Percentiles rank a stretch among this genome's conserved stretches.
These are phyloP conservation scores for Taphrina communis DNA, from an alignment of 1,139 yeast species.

Conservation along the genomic window DNA sequence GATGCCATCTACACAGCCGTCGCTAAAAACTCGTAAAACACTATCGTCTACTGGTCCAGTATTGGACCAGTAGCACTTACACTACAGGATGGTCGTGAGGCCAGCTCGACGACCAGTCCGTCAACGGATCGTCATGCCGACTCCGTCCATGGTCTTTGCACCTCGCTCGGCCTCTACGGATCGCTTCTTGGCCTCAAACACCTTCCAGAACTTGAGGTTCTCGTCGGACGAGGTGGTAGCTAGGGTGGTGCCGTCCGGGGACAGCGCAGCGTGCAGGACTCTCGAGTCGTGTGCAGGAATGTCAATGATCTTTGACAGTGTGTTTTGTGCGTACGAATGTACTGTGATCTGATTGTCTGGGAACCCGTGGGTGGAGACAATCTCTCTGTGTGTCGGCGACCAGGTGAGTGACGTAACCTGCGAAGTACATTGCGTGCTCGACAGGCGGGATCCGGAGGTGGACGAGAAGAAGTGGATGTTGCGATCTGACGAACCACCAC, in stretches of 20 bases:
- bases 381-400: constrained; percentile 82
- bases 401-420: constrained; percentile 92
- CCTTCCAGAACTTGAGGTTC: constrained; percentile 91
- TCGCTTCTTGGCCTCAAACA: constrained; percentile 64
- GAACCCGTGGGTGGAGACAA: constrained; percentile 92
- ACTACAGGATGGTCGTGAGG: constrained; percentile 8
- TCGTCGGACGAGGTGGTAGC: constrained; percentile 98
- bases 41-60: neutral
- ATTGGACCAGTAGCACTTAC: neutral
- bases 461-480: constrained; percentile 96
- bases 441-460: constrained; percentile 83
- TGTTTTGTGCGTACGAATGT: constrained; percentile 70
- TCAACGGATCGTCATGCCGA: constrained; percentile 44
- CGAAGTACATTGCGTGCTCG: constrained; percentile 88
- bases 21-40: constrained; percentile 5
- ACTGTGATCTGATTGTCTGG: constrained; percentile 85
- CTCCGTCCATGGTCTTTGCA: constrained; percentile 30
- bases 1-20: constrained; percentile 1
- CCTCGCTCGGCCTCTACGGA: constrained; percentile 28
- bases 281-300: constrained; percentile 90
- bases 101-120: constrained; percentile 6
- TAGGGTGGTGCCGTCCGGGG: constrained; percentile 86
- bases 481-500: constrained; percentile 93
- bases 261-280: constrained; percentile 78
- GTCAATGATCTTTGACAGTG: constrained; percentile 76